Conservation (phyloP, 2,329 filamentous ascomycete genomes). For the Zymoseptoria passerinii region DNA sequence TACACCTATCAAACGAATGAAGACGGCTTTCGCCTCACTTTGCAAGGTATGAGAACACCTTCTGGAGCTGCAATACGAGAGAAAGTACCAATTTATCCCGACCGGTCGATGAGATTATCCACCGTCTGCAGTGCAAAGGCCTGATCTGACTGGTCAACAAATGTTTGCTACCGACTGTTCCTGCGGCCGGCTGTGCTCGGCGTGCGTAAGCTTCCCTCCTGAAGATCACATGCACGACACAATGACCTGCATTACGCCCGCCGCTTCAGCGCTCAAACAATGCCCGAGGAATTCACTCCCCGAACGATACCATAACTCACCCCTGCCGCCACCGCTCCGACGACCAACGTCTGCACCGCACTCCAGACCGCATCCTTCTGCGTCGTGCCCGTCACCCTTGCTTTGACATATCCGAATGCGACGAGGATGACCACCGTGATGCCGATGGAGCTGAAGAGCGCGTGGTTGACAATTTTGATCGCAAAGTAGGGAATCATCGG, state of each 20-base stretch:
- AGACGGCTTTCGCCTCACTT: neutral
- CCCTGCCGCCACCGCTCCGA: conserved; percentile 32
- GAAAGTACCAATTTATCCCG: neutral
- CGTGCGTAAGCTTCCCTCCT: neutral
- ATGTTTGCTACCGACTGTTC: neutral
- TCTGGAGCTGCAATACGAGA: neutral
- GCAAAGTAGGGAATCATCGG: conserved; percentile 48
- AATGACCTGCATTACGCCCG: neutral
- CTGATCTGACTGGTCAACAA: neutral
- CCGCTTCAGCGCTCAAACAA: neutral
- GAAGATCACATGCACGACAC: neutral
- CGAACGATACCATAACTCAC: conserved; percentile 34
- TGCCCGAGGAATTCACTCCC: conserved; percentile 18
- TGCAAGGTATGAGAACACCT: neutral
- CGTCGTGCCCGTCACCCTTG: conserved; percentile 25
- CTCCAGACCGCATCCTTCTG: conserved; percentile 22
- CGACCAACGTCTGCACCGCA: conserved; percentile 29
- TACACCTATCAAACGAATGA: neutral
- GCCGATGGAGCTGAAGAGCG: conserved; percentile 44
- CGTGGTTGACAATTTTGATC: conserved; percentile 31
- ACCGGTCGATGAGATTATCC: neutral
- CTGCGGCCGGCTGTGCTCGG: neutral
- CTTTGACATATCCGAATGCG: conserved; percentile 45
- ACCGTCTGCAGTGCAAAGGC: neutral
- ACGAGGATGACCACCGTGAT: conserved; percentile 44